phyloP scores from a whole-genome alignment of 352 stramenopile species.

The Phytophthora podocarpi region DNA sequence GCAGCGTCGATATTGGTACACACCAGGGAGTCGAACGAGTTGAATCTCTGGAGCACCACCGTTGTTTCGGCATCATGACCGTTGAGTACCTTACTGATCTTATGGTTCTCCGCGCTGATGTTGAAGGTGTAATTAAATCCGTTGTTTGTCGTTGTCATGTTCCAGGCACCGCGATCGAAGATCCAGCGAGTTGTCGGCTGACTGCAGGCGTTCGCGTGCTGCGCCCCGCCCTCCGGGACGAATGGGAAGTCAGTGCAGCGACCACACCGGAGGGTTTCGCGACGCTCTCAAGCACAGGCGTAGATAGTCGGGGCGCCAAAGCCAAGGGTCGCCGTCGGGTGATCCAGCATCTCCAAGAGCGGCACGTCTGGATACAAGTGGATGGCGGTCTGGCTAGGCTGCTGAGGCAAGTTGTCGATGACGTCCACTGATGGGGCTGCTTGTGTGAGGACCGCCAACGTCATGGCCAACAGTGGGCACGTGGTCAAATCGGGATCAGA shows the following conservation, averaged over 20 bases:
- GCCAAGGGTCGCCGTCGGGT: no score
- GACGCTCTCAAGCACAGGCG: no score
- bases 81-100: neutral
- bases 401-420: no score
- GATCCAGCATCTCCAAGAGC: no score
- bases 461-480: no score
- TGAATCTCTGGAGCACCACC: neutral
- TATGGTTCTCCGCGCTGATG: neutral
- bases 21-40: neutral
- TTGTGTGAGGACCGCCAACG: no score
- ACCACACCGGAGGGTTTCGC: no score
- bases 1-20: neutral
- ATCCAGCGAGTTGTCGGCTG: neutral
- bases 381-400: no score
- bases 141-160: slow-evolving; percentile 18
- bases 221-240: slow-evolving; percentile 11
- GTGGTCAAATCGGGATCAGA: no score
- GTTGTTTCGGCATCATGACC: neutral
- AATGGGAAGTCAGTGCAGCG: slow-evolving; percentile 23
- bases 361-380: no score
- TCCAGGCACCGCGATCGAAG: slow-evolving; percentile 17
- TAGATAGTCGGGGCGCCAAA: no score
- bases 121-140: slow-evolving; percentile 7
- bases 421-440: no score
- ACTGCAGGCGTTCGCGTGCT: slow-evolving; percentile 7